Evolutionary conservation across 2,329 filamentous ascomycete genomes (phyloP), one percentile per base, ranked within the genome.

Genomic region (Coniosporium tulheliwenetii): DNA sequence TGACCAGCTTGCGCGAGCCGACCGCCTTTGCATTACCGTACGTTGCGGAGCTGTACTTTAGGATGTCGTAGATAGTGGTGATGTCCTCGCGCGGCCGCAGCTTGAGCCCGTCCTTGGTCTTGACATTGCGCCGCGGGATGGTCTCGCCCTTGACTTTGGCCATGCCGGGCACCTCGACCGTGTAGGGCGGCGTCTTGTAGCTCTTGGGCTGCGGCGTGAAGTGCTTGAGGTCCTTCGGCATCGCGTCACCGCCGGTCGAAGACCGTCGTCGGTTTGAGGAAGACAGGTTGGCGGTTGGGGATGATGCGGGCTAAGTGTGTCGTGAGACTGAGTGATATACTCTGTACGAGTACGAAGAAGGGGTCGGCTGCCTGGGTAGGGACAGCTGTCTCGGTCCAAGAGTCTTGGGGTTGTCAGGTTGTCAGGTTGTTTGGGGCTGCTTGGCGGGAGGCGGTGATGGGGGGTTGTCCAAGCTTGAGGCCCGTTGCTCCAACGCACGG

Each of bases 101-200:
- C 36, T 19, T 26, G 10, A 45, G 43, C 29, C 36, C 13, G 29
- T 45, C 39, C 36, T 45, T 45, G 10, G 31, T 33, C 12, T 14
- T 12, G 14, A 30, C 12, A 34, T 45, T 41, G 31, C 42, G 35
- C n/a, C 43, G 32, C 13, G 44, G 44, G 8, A 45, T 29, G 5
- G 44, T 45, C 29, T 45, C 44, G 31, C 44, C 44, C 32, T 45
- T 31, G 8, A 38, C 37, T 15, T 39, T 42, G 10, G n/a, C 26
- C 14, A 10, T 13, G 31, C 40, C 44, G 10, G 38, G 33, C 14
- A 32, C 39, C n/a, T 45, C 42, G 19, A 41, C 39, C 10, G 44
- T 45, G 31, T 38, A 45, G n/a, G 43, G 43, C 30, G 77, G 73
- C 59, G 77, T 76, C 62, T 81, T 78, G 51, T 61, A 57, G 38